These are phyloP conservation scores for Chalciporus pseudorubinellus DNA, from an alignment of 768 basidiomycete genomes.

Conservation along the genomic window DNA sequence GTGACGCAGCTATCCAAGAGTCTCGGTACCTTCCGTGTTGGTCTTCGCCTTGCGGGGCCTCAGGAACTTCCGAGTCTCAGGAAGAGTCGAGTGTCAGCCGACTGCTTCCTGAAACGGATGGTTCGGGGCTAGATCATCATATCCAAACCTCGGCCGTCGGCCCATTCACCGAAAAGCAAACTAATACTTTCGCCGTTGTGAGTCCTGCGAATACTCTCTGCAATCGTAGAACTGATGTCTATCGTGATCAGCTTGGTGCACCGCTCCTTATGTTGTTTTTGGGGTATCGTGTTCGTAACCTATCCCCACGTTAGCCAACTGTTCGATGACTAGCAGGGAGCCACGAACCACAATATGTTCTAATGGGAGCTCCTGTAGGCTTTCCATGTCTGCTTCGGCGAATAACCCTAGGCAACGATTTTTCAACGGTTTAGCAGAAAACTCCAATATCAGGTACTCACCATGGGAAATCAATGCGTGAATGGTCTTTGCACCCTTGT, in stretches of 20 bases:
- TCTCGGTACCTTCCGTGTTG: no score
- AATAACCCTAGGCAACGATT: constrained; percentile 56
- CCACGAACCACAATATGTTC: constrained; percentile 77
- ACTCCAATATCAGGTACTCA: constrained; percentile 29
- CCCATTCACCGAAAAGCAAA: constrained; percentile 82
- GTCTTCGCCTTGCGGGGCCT: no score
- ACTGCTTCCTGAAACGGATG: no score
- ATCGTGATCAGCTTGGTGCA: constrained; percentile 83
- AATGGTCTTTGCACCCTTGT: constrained; percentile 84
- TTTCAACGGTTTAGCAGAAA: constrained; percentile 4
- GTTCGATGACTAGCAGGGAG: background rate
- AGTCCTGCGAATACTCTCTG: constrained; percentile 93
- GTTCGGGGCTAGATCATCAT: constrained; percentile 26
- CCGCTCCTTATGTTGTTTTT: constrained; percentile 57
- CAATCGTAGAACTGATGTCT: constrained; percentile 88
- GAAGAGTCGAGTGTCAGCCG: no score
- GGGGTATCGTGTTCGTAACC: constrained; percentile 96
- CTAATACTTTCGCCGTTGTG: constrained; percentile 95
- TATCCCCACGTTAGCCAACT: constrained; percentile 29
- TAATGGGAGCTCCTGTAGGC: constrained; percentile 70
- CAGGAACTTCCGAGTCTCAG: no score
- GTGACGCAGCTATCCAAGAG: background rate
- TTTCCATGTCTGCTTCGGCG: constrained; percentile 68
- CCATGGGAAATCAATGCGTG: constrained; percentile 94
- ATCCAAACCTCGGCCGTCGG: constrained; percentile 42